Evolutionary conservation across 2,329 filamentous ascomycete genomes (phyloP), one percentile per base, ranked within the genome.

Genomic region (Bertia moriformis): DNA sequence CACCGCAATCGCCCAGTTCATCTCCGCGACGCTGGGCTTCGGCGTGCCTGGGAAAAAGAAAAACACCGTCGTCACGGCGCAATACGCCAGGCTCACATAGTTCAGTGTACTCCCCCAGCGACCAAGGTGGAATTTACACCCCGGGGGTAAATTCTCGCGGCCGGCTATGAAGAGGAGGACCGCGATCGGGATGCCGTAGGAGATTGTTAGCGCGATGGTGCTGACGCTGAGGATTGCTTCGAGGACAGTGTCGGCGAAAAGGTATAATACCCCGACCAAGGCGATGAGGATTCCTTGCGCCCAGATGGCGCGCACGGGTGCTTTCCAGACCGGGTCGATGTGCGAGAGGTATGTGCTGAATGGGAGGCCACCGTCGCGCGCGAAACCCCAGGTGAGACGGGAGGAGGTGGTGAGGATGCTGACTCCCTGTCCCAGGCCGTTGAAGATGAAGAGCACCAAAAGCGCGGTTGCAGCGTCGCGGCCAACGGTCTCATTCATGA

Each of bases 1-100:
- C 1, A 72, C 68, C 1, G 63, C 69, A 45, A 72, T 71, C 4
- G 69, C 69, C 46, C 65, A 73, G 49, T 73, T 73, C 69, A 72
- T 72, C 42, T 72, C 66, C n/a, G 53, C 51, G 0, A 56, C 49
- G 0, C 58, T 44, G 0, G 69, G 68, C 41, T 61, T 60, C 0
- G 68, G 69, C 0, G 41, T 42, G 0, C 51, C 51, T 0, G 68
- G 68, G 45, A 72, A 72, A 48, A 72, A 66, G 59, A 71, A 72
- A 51, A 72, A 71, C 18, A 72, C 57, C 0, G 66, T 67, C 1
- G 67, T 71, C 39, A 71, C 49, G 38, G 50, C 51, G 46, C 67
- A 71, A 50, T 71, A 72, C 10, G 69, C 45, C 20, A 71, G 52
- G 3, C 65, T 67, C 22, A 69, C 45, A 58, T 62, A 65, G 48